These are phyloP conservation scores for Lactarius evosmus DNA, from an alignment of 768 basidiomycete species.

Conservation along the genomic window DNA sequence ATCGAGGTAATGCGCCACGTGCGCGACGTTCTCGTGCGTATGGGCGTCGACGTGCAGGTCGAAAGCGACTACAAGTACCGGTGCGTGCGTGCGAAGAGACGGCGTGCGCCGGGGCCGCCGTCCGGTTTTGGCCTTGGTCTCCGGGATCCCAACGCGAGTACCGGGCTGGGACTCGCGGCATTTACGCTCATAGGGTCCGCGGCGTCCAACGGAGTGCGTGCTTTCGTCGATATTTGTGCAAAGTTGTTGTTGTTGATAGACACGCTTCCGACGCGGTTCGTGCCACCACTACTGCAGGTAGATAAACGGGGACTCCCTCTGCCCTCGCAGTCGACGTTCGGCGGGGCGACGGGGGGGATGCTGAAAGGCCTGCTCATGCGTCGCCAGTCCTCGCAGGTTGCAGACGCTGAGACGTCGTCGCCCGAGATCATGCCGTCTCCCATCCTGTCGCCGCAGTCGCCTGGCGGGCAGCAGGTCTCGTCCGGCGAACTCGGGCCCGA, in stretches of 20 bases:
- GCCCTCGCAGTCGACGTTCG: conserved; percentile 70
- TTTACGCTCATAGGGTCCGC: conserved; percentile 78
- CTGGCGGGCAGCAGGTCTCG: conserved; percentile 24
- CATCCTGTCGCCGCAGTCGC: conserved; percentile 19
- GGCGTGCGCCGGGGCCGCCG: conserved; percentile 33
- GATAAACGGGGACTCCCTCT: conserved; percentile 87
- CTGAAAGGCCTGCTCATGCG: conserved; percentile 86
- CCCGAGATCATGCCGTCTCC: conserved; percentile 28
- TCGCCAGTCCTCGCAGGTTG: conserved; percentile 78
- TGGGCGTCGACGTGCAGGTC: conserved; percentile 86
- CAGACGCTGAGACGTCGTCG: conserved; percentile 28
- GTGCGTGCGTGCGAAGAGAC: conserved; percentile 76
- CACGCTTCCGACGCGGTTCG: background rate
- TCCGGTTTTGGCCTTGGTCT: conserved; percentile 41
- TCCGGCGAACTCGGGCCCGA: conserved; percentile 42
- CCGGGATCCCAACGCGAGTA: conserved; percentile 38
- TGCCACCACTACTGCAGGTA: conserved; percentile 47
- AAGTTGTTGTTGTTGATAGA: conserved; percentile 2
- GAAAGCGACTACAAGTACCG: conserved; percentile 92
- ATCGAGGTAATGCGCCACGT: conserved; percentile 88
- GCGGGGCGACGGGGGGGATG: conserved; percentile 66
- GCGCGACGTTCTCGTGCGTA: conserved; percentile 69
- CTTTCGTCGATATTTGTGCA: background rate
- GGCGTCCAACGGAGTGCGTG: conserved; percentile 80
- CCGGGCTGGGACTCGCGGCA: conserved; percentile 57